These are phyloP conservation scores for Ophiorrhiza pumila DNA, from an alignment of 257 asterid genomes.

Conservation along the genomic window DNA sequence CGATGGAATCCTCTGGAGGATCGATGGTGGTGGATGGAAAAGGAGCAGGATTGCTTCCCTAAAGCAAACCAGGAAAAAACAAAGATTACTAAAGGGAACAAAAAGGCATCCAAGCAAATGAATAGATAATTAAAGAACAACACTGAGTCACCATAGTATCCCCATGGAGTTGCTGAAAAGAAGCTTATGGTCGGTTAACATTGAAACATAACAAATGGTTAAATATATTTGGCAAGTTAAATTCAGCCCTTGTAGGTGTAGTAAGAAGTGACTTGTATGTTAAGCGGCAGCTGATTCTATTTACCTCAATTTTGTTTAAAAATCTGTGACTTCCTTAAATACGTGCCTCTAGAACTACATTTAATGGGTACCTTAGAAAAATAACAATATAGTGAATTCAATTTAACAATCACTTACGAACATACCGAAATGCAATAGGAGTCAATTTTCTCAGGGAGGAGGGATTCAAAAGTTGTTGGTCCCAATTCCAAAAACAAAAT, in stretches of 20 bases:
- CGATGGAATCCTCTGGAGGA: slow-evolving; percentile 81
- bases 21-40: slow-evolving; percentile 35
- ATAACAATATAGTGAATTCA: background rate
- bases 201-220: background rate
- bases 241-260: background rate
- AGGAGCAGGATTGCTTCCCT: slow-evolving; percentile 60
- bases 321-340: background rate
- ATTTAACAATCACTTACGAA: background rate
- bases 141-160: background rate
- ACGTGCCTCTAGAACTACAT: too few relatives aligned
- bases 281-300: background rate
- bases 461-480: background rate
- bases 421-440: background rate
- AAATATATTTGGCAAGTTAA: background rate
- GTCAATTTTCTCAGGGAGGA: background rate
- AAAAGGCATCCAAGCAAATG: background rate
- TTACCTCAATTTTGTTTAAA: background rate
- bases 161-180: background rate
- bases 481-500: background rate
- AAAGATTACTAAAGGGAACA: background rate
- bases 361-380: background rate
- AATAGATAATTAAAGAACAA: background rate
- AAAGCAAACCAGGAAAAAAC: slow-evolving; percentile 15
- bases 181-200: background rate
- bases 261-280: background rate